Conservation (phyloP, 2,329 filamentous ascomycete species). For the Pseudovirgaria hyperparasitica region DNA sequence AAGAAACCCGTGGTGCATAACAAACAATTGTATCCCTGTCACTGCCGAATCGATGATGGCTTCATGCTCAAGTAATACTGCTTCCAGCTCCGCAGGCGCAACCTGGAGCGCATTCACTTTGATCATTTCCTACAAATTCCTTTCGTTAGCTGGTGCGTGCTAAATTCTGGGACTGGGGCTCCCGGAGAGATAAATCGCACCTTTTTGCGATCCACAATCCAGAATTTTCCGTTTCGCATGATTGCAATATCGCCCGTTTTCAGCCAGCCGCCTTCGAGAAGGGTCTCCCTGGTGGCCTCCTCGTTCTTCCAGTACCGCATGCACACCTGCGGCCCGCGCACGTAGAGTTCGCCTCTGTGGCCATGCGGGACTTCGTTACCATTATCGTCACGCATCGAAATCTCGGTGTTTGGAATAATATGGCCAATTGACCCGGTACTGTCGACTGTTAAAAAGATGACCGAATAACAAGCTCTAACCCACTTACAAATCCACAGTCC, state of each 20-base stretch:
- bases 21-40: conserved; percentile 38
- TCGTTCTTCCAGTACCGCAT: conserved; percentile 30
- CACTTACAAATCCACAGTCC: conserved; percentile 19
- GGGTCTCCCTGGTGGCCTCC: conserved; percentile 22
- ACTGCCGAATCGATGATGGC: conserved; percentile 42
- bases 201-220: conserved; percentile 26
- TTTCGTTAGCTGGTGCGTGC: no score
- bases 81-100: conserved; percentile 31
- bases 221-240: conserved; percentile 20
- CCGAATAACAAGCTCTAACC: conserved; percentile 1
- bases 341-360: conserved; percentile 26
- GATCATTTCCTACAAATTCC: conserved; percentile 25
- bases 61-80: conserved; percentile 38
- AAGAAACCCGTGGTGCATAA: conserved; percentile 1
- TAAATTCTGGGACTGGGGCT: no score
- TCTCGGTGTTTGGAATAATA: conserved; percentile 26
- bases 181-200: no score
- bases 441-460: conserved; percentile 2
- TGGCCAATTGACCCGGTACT: conserved; percentile 27
- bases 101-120: conserved; percentile 29
- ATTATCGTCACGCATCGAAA: conserved; percentile 30
- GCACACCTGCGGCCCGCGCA: conserved; percentile 28
- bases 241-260: conserved; percentile 23
- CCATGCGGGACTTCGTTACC: conserved; percentile 26
- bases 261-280: conserved; percentile 27